Base-by-base conservation (phyloP, 2,329 filamentous ascomycete genomes). In the Fusarium verticillioides region DNA sequence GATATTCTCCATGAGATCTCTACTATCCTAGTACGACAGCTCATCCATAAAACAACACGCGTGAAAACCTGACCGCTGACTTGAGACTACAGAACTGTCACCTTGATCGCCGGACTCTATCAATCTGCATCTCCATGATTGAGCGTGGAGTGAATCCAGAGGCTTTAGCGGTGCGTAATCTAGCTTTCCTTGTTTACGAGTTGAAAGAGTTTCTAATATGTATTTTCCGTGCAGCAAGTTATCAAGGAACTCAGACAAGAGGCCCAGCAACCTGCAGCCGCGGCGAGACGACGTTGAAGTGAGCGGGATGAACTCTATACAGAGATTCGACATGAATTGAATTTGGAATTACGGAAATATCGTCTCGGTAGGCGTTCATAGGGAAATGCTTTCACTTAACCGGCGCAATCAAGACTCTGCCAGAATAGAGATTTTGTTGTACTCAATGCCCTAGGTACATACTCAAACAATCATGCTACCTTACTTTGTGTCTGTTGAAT, bases 71-170 rank as follows among this genome's bases (percentile, higher is more conserved):
- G 60, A 16, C 39, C 34, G 43, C 60, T 70, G 46, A 72, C 37
- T 16, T 15, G 42, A 32, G 21, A 26, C 10, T n/a, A 15, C 59
- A 98, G 96, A 98, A 98, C 84, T 97, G 96, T 70, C 90, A 97
- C 73, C 91, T 99, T 50, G 95, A 98, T 82, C 91, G 96, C 37
- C 92, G 95, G 60, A 95, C 95, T 26, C 87, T 99, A 23, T 97
- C 95, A 7, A 94, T 98, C 72, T 99, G 96, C 83, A 96, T 98
- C 68, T 97, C 95, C 60, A 89, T 99, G 82, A 97, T 99, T 77
- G 96, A 99, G 83, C 97, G 97, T 79, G 96, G 96, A 19, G 94
- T 98, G 36, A 97, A 97, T 80, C 96, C 96, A 0, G 96, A 98
- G 81, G 96, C 96, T 2, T 86, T 99, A 37, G 95, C 96, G 30